Percentiles rank a stretch among this genome's conserved stretches.
phyloP scores from a whole-genome alignment of 1,284 basidiomycete genomes.

The Heterobasidion parviporum region DNA sequence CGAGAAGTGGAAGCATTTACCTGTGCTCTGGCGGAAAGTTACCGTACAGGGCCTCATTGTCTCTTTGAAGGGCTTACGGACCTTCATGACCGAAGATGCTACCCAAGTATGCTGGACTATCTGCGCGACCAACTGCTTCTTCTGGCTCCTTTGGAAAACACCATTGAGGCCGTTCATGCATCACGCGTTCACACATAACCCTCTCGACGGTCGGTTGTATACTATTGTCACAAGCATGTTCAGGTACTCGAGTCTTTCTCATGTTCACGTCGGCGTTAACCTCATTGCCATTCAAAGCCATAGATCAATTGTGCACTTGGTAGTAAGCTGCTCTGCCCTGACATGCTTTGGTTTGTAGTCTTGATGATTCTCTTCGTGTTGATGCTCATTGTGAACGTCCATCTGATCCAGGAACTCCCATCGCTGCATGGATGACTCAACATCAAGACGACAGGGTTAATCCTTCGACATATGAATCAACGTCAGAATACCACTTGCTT shows the following conservation, averaged over 20 bases:
- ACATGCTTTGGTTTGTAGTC: constrained; percentile 54
- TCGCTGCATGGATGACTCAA: background rate
- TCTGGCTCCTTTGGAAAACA: background rate
- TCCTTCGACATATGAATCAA: background rate
- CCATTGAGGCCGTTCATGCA: background rate
- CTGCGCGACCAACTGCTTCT: background rate
- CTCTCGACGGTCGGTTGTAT: background rate
- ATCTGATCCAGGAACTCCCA: constrained; percentile 8
- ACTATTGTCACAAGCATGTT: background rate
- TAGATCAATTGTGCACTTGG: constrained; percentile 48
- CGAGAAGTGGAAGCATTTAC: no score
- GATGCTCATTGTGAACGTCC: background rate
- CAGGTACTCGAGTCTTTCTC: background rate
- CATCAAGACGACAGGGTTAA: background rate
- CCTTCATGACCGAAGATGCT: no score
- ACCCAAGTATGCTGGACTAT: no score
- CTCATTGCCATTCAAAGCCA: constrained; percentile 36
- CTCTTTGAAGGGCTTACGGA: no score
- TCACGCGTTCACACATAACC: background rate
- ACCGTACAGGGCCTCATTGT: no score
- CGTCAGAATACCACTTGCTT: background rate
- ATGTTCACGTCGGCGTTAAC: background rate
- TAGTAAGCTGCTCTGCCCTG: constrained; percentile 61
- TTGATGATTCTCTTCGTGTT: background rate
- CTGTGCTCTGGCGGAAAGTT: no score